These are phyloP conservation scores for Nephromyces sp. DNA, from an alignment of 169 alveolate genomes.

Conservation along the genomic window DNA sequence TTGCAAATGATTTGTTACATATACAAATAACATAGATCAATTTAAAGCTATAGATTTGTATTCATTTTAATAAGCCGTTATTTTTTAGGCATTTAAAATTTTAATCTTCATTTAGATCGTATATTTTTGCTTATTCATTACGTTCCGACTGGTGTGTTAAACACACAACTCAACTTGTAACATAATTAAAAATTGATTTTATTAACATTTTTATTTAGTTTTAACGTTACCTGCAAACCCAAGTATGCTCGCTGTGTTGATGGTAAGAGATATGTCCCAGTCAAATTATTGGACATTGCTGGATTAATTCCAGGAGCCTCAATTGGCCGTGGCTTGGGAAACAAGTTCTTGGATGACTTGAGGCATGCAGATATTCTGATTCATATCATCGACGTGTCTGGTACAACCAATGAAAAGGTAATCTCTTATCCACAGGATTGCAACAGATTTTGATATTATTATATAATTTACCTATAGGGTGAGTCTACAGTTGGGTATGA, in stretches of 20 bases:
- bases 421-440: too few relatives aligned
- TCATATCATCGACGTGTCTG: conserved; percentile 51
- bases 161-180: too few relatives aligned
- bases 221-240: conserved; percentile 34
- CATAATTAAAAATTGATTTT: background rate
- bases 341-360: conserved; percentile 47
- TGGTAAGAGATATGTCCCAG: conserved; percentile 40
- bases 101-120: background rate
- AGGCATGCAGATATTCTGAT: conserved; percentile 46
- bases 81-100: too few relatives aligned
- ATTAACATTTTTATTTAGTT: background rate
- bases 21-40: too few relatives aligned
- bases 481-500: conserved; percentile 54
- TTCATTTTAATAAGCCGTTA: too few relatives aligned
- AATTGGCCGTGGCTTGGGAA: conserved; percentile 49
- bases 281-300: conserved; percentile 47
- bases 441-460: too few relatives aligned
- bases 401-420: conserved; percentile 58
- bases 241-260: conserved; percentile 40
- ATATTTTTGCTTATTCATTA: background rate
- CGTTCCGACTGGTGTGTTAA: too few relatives aligned
- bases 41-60: too few relatives aligned
- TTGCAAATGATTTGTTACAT: background rate
- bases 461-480: conserved; percentile 30
- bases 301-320: conserved; percentile 52